Evolutionary conservation across 768 basidiomycete genomes (phyloP), one percentile per base, ranked within the genome.

Genomic region (Trichaptum fuscoviolaceum): DNA sequence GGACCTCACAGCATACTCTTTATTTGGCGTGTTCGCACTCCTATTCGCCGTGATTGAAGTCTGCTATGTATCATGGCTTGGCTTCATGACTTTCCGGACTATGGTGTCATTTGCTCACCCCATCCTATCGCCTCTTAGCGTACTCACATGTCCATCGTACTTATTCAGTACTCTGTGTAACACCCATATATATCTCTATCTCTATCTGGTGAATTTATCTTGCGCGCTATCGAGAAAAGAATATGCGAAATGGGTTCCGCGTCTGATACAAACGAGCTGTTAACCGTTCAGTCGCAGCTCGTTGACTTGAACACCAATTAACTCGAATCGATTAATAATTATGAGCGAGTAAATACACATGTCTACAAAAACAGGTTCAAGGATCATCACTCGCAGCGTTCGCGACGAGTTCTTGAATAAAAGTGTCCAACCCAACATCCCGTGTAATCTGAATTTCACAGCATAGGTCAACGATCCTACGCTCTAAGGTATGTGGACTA

Each of bases 381-480:
- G 42, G 42, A 2, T 52, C 42, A 52, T 52, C 42, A 30, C 30
- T 30, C 20, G 42, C 15, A 3, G 42, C 15, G 15, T 52, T 52
- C 15, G 42, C 42, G 42, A 52, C 42, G 42, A 86, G 65, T 61
- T 76, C 75, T 35, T 75, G 74, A 35, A 88, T 76, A 18, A 86
- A 67, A 6, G 78, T 77, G 24, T 78, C 78, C 63, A 89, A 63
- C 15, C 87, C 86, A 52, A 88, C 69, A 57, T 87, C 83, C 58
- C 75, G 76, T 70, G 88, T 87, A 57, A 90, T 82, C 89, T 89
- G 66, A 58, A 26, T 52, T 61, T 7, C 26, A 17, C n/a, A n/a
- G 7, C 26, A 61, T 6, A 57, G 65, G 64, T 24, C 25, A 10
- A 69, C 25, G 59, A 26, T 23, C 30, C 30, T 58, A 17, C 24